Conservation (phyloP, 495 filamentous ascomycete genomes). For the Annulohypoxylon maeteangense region DNA sequence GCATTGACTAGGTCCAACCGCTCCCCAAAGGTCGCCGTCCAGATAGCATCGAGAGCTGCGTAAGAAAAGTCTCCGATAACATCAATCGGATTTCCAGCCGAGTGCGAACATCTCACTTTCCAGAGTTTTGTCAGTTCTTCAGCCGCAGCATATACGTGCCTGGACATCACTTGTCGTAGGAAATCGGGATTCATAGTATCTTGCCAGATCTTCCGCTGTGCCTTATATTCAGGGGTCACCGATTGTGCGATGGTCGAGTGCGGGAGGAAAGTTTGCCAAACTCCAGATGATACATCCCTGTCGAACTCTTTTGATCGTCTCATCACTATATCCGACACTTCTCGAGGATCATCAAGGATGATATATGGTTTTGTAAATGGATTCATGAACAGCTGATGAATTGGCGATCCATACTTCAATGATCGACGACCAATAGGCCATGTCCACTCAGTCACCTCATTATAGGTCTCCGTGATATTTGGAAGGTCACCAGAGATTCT, state of each 20-base stretch:
- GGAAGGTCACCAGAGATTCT: constrained; percentile 49
- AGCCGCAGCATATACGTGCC: constrained; percentile 43
- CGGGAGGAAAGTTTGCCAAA: constrained; percentile 45
- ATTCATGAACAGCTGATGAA: constrained; percentile 45
- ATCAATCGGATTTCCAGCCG: constrained; percentile 41
- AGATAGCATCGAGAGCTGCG: constrained; percentile 52
- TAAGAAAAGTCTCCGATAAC: constrained; percentile 46
- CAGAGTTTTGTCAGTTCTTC: constrained; percentile 50
- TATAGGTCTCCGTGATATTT: constrained; percentile 20
- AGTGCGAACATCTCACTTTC: constrained; percentile 40
- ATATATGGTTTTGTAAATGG: constrained; percentile 36
- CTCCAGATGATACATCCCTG: constrained; percentile 20
- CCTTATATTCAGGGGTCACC: constrained; percentile 44
- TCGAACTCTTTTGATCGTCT: constrained; percentile 51
- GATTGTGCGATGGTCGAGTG: constrained; percentile 38
- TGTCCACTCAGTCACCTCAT: constrained; percentile 37
- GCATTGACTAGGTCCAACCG: constrained; percentile 29
- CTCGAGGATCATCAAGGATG: constrained; percentile 46
- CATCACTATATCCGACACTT: constrained; percentile 46
- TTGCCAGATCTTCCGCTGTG: constrained; percentile 49
- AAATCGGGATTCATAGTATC: constrained; percentile 50
- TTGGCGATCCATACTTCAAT: constrained; percentile 38
- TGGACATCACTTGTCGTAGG: constrained; percentile 45
- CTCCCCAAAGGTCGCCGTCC: constrained; percentile 48
- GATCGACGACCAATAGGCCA: constrained; percentile 5